phyloP scores from a whole-genome alignment of 495 filamentous ascomycete genomes.

The Penicillium silybi region DNA sequence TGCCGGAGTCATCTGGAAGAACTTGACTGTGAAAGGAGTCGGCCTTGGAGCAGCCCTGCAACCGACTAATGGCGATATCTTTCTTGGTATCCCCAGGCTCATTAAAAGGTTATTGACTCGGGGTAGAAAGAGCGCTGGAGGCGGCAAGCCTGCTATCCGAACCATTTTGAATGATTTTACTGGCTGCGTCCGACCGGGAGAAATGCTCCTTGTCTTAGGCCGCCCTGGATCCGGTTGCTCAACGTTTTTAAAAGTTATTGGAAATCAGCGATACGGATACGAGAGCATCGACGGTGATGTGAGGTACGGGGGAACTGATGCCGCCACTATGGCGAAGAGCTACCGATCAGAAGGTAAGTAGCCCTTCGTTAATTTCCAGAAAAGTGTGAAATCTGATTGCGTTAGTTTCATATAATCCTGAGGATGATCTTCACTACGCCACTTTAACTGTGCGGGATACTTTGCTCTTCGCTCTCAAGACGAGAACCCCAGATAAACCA shows the following conservation, averaged over 20 bases:
- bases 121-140: conserved; percentile 36
- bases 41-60: conserved; percentile 65
- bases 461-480: conserved; percentile 65
- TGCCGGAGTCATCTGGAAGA: conserved; percentile 56
- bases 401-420: conserved; percentile 59
- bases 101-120: conserved; percentile 45
- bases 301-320: conserved; percentile 59
- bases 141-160: conserved; percentile 49
- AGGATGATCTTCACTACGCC: conserved; percentile 75
- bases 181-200: conserved; percentile 44
- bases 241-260: conserved; percentile 66
- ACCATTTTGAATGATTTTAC: conserved; percentile 64
- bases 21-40: conserved; percentile 62
- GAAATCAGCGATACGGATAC: conserved; percentile 62
- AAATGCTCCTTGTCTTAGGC: conserved; percentile 64
- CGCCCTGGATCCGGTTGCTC: conserved; percentile 69
- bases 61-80: conserved; percentile 60
- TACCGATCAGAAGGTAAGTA: conserved; percentile 57
- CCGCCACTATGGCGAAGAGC: conserved; percentile 56
- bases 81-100: conserved; percentile 52
- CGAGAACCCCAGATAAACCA: conserved; percentile 60
- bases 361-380: background rate
- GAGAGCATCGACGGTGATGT: conserved; percentile 60
- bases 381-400: background rate
- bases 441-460: conserved; percentile 68